Base-by-base conservation (phyloP, 305 asterid species). In the Withania somnifera region DNA sequence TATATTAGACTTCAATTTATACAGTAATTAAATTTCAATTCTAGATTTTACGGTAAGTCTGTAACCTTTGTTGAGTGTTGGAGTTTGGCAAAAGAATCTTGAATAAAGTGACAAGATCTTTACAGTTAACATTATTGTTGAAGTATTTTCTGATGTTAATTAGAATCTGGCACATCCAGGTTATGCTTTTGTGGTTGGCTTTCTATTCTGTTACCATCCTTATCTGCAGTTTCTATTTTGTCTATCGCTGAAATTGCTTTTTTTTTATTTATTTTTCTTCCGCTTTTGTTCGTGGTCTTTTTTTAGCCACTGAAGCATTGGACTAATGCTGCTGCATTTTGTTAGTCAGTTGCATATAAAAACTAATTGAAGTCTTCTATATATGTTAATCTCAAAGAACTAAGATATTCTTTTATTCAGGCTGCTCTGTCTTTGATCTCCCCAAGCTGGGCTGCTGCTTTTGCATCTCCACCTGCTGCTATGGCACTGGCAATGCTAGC, bases 401-500 rank as follows among this genome's bases (percentile, higher is more conserved):
- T 60, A 69, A 75, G 45, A 6, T 67, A 42, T 89, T 85, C 14
- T 79, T 57, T 81, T 30, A 77, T 86, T 82, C 85, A 96, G 99
- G 98, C 98, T 88, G 97, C 98, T 86, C 92, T 94, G 85, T 93
- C 97, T 85, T 92, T 97, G 99, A 88, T 90, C 83, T 92, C 99
- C 82, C 93, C 99, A 67, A 92, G 97, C 89, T 97, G 99, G 99
- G 98, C 99, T 83, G 98, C 98, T 88, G 91, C 99, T 77, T 97
- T 97, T 89, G 99, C 99, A 67, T 94, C 99, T 82, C 99, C 99
- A 61, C 98, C 99, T 80, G 98, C 98, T 88, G 97, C 99, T 75
- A 89, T 97, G 98, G 97, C 97, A 28, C 91, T 97, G 87, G 97
- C 98, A 60, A 97, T 97, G 98, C 91, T 97, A 82, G 99, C 98